Base-by-base conservation (phyloP, 2,329 filamentous ascomycete species). In the Apiospora malaysiana region DNA sequence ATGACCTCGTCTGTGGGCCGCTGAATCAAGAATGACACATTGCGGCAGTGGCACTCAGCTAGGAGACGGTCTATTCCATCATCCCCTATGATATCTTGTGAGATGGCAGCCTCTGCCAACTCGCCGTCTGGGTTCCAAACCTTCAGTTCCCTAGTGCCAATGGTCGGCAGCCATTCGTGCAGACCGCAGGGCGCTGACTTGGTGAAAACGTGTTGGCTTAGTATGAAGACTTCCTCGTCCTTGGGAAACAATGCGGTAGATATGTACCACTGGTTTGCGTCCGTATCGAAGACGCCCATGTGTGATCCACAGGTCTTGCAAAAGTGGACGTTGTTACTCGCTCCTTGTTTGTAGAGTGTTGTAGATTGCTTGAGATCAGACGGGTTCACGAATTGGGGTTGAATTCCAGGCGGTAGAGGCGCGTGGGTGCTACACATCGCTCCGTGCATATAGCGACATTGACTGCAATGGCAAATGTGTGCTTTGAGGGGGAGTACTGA, bases 1-100 rank as follows among this genome's bases (percentile, higher is more conserved):
- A 78, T 73, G 2, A 79, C 76, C 21, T 77, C 76, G 4, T 78
- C 68, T 4, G 76, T 78, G 1, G 85, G 85, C 3, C 84, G 79
- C 14, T 78, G 74, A 43, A 87, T 78, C 10, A 82, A 82, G 74
- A 87, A 86, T 4, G 82, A 83, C 0, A 87, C 82, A 14, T 85
- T 84, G 59, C 82, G 83, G 71, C 85, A 87, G 70, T 82, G 79
- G 73, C 85, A 87, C 72, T 85, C 72, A 0, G 80, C 85, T 0
- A 81, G 80, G 12, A 87, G 79, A n/a, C 81, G 75, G 43, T 85
- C 81, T 59, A 79, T 74, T 14, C 83, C 83, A 8, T 81, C 75
- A 0, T 70, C 68, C 8, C 81, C 82, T 12, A 80, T 70, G 71
- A 83, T 81, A 0, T 75, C 71, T 63, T 77, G 27, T 8, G 51